phyloP scores from a whole-genome alignment of 768 basidiomycete genomes.

The Suillus ampliporus region DNA sequence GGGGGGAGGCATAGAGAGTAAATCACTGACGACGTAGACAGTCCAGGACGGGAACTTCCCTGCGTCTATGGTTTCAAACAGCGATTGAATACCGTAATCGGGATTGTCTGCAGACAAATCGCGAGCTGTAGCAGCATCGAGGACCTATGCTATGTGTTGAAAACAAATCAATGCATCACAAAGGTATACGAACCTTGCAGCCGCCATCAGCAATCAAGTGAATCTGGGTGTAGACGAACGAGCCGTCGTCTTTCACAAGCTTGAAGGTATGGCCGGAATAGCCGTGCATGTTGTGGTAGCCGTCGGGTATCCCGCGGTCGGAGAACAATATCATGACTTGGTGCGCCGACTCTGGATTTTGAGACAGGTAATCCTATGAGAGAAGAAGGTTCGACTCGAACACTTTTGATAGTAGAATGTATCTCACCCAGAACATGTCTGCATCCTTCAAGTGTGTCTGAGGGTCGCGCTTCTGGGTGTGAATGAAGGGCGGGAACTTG shows the following conservation, averaged over 20 bases:
- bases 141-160: conserved; percentile 52
- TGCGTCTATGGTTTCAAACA: conserved; percentile 84
- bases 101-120: conserved; percentile 76
- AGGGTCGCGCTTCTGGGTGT: conserved; percentile 91
- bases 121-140: conserved; percentile 68
- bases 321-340: conserved; percentile 91
- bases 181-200: conserved; percentile 61
- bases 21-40: conserved; percentile 71
- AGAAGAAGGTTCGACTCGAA: conserved; percentile 35
- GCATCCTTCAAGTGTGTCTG: conserved; percentile 90
- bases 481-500: conserved; percentile 94
- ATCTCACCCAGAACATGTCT: conserved; percentile 80
- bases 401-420: conserved; percentile 23
- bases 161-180: not conserved
- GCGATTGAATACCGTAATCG: conserved; percentile 80
- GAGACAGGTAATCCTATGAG: conserved; percentile 81
- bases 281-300: conserved; percentile 86
- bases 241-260: conserved; percentile 83
- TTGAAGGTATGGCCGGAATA: conserved; percentile 95
- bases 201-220: conserved; percentile 82
- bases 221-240: conserved; percentile 86
- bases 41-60: conserved; percentile 88
- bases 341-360: conserved; percentile 90
- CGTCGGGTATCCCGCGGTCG: conserved; percentile 94
- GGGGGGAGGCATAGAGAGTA: not conserved